Conservation (phyloP, 2,329 filamentous ascomycete species). For the Aspergillus japonicus region DNA sequence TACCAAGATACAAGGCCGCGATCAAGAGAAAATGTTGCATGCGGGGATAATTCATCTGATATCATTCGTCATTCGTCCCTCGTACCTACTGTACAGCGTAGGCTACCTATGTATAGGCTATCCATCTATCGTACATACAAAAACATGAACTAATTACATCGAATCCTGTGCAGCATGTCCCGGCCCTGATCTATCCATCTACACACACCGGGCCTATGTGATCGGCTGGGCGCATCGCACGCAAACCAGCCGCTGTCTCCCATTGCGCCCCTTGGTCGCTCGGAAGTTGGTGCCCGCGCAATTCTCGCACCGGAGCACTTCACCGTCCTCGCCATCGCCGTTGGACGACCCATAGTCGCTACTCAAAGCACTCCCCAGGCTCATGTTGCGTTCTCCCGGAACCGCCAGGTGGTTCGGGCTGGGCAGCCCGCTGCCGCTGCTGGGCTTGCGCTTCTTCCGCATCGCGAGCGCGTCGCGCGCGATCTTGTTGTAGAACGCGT, state of each 20-base stretch:
- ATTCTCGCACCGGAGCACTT: conserved; percentile 56
- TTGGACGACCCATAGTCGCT: conserved; percentile 52
- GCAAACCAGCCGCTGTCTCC: conserved; percentile 60
- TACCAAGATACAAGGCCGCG: too few species aligned
- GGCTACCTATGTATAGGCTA: conserved; percentile 3
- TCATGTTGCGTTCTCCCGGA: conserved; percentile 38
- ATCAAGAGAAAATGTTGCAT: too few species aligned
- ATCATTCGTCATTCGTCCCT: conserved; percentile 5
- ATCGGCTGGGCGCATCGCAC: conserved; percentile 49
- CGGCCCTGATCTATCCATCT: neutral
- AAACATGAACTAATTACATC: neutral
- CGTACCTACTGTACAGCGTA: neutral
- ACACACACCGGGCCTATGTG: neutral
- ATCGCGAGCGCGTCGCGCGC: conserved; percentile 40
- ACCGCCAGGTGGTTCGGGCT: conserved; percentile 22
- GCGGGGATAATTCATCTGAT: too few species aligned
- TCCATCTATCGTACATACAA: neutral
- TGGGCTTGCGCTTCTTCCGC: conserved; percentile 21
- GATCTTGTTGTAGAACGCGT: conserved; percentile 54
- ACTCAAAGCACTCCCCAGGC: conserved; percentile 56
- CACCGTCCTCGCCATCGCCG: conserved; percentile 45
- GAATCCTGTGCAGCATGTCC: neutral
- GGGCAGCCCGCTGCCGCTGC: conserved; percentile 14
- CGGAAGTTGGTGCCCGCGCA: conserved; percentile 65
- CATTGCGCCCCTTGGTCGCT: conserved; percentile 55